Base-by-base conservation (phyloP, 345 rosid species). In the Acer yangbiense region DNA sequence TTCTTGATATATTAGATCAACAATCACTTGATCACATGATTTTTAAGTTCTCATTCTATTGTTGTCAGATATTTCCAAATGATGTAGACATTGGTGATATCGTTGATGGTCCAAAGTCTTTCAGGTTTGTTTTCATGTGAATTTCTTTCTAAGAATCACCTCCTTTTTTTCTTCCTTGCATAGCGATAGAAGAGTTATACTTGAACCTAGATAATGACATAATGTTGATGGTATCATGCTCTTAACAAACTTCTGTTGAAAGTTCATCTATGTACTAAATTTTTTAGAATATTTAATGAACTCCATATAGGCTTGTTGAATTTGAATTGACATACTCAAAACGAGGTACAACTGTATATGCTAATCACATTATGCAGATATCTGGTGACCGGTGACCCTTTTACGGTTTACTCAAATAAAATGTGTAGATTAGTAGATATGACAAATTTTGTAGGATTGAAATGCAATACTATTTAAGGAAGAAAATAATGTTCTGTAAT, bases 61-160 rank as follows among this genome's bases (percentile, higher is more conserved):
- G 76, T 82, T 80, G 18, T 65, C 92, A 95, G 98, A 95, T 95
- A 16, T 87, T 95, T 83, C 98, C 98, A 10, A 89, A 86, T 86
- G 96, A 93, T 65, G 82, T 90, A 32, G 83, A 86, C 76, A 87
- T 93, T 68, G 89, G 84, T 11, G 93, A 93, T 83, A 88, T 93
- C 63, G 73, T 90, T 69, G 95, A 90, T 78, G 90, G 89, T 66
- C 83, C 92, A 71, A 90, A 91, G 81, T 86, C 94, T 74, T 88
- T 83, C 90, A 92, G 99, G 98, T 95, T 75, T 80, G 83, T 65
- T 65, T 66, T 54, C 4, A n/a, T 58, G 21, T 48, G 60, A 69
- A 54, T 48, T 66, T 64, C 68, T 65, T 67, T 65, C 21, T 63
- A 78, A 68, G 77, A 73, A 63, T 27, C 4, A 43, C 71, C 14